Evolutionary conservation across 1,139 yeast genomes (phyloP), one percentile per base, ranked within the genome.

Genomic region (Suhomyces terraborum): DNA sequence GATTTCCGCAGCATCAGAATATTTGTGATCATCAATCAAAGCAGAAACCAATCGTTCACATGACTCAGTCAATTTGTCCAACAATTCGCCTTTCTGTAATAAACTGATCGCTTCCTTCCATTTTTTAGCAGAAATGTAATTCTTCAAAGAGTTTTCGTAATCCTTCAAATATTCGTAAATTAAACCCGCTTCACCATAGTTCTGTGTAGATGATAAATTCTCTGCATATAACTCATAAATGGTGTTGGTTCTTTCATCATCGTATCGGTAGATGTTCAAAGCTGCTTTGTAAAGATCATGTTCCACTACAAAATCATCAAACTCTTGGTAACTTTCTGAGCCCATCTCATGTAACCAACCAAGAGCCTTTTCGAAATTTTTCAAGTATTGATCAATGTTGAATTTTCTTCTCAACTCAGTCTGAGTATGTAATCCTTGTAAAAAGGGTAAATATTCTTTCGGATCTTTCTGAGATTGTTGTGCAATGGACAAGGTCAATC

Each of bases 391-490:
- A 58, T 94, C 98, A 52, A 94, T 86, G 56, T 81, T 66, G 56
- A 88, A 91, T 56, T 78, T 75, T 53, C 83, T 80, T 44, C 96
- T 78, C 38, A 80, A 64, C 14, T 79, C 82, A 1, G 77, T 69
- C 59, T 84, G 86, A 26, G 78, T 77, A 51, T 88, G 86, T 42
- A 94, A 70, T 41, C 80, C 77, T 56, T 89, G 96, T 51, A 94
- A 72, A 62, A 93, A 94, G 38, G 98, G 97, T 40, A 94, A 67
- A 56, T 93, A 94, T 61, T 94, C 99, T 57, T 91, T 88, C 20
- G 99, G 99, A 66, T 94, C 99, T 74, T 85, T 89, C 62, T 93
- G 98, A 0, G 97, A 89, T 58, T 89, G 93, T 61, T 94, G 98
- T 0, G 98, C 98, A 49, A 94, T 82, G 9, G 79, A 74, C 45